A percentile compares a stretch with the other conserved stretches of the same genome.
Conservation (phyloP, 2,329 filamentous ascomycete genomes). For the Emmonsiellopsis sp. region DNA sequence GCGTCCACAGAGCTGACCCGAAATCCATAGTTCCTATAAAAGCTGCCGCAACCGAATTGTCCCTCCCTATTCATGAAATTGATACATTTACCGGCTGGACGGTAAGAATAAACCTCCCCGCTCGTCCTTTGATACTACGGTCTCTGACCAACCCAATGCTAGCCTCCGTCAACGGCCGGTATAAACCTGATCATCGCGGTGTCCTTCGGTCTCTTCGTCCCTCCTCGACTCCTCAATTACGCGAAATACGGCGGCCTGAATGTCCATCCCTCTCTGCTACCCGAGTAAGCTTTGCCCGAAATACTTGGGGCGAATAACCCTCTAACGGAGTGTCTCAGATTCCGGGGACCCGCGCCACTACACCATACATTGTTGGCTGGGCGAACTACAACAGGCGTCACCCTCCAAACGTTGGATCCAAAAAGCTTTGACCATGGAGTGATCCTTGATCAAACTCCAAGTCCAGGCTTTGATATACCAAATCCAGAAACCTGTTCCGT, state of each 20-base stretch:
- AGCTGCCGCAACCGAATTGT: slow-evolving; percentile 51
- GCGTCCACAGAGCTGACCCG: not conserved
- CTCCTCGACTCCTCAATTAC: slow-evolving; percentile 58
- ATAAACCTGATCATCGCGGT: slow-evolving; percentile 82
- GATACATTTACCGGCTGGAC: slow-evolving; percentile 78
- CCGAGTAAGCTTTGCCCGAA: slow-evolving; percentile 48
- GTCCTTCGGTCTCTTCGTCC: slow-evolving; percentile 87
- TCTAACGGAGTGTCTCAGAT: slow-evolving; percentile 35
- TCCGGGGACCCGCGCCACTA: slow-evolving; percentile 77
- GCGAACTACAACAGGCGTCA: slow-evolving; percentile 58
- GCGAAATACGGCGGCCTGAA: slow-evolving; percentile 83
- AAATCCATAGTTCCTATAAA: slow-evolving; percentile 59
- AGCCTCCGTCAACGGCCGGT: slow-evolving; percentile 45
- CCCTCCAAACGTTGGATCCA: slow-evolving; percentile 77
- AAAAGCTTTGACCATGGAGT: slow-evolving; percentile 67
- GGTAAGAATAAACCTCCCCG: slow-evolving; percentile 36
- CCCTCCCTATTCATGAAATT: slow-evolving; percentile 60
- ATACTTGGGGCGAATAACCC: not conserved
- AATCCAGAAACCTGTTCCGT: slow-evolving; percentile 46
- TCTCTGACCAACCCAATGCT: slow-evolving; percentile 11
- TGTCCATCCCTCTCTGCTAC: slow-evolving; percentile 83
- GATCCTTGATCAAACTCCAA: slow-evolving; percentile 60
- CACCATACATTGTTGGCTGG: slow-evolving; percentile 68
- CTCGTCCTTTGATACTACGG: not conserved
- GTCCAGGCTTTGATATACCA: slow-evolving; percentile 38